A percentile compares a stretch with the other conserved stretches of the same genome.
Evolutionary conservation across 2,329 filamentous ascomycete genomes (phyloP).

Genomic region (Xylaria sp.): DNA sequence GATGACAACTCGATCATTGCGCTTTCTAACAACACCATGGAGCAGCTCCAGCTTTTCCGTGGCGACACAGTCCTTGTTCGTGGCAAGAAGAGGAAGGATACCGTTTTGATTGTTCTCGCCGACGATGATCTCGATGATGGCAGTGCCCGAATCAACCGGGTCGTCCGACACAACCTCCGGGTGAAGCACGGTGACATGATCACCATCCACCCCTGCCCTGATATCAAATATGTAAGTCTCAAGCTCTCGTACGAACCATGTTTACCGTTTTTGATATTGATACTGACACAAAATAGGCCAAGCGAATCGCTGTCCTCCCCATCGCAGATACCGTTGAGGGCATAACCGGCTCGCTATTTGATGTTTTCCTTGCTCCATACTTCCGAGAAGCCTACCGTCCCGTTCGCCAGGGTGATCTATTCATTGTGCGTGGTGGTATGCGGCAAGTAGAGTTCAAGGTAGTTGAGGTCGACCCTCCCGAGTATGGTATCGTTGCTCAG

Average conservation of each 20-base stretch:
- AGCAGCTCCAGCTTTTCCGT: constrained; percentile 96
- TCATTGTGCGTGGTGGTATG: constrained; percentile 98
- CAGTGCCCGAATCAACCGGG: constrained; percentile 96
- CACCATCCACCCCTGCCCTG: constrained; percentile 95
- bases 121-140: constrained; percentile 99
- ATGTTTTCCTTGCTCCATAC: constrained; percentile 98
- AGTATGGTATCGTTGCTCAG: constrained; percentile 98
- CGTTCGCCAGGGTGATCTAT: constrained; percentile 95
- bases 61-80: constrained; percentile 98
- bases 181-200: constrained; percentile 99
- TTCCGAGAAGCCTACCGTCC: constrained; percentile 99
- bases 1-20: constrained; percentile 99
- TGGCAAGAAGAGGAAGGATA: constrained; percentile 99
- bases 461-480: constrained; percentile 96
- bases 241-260: constrained; percentile 1
- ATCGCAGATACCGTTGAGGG: constrained; percentile 99
- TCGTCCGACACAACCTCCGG: constrained; percentile 96
- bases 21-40: constrained; percentile 98
- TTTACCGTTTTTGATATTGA: not conserved
- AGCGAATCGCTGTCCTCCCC: constrained; percentile 97
- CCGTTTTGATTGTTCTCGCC: constrained; percentile 94
- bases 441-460: constrained; percentile 99
- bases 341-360: constrained; percentile 96
- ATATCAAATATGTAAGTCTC: constrained; percentile 98
- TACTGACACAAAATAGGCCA: constrained; percentile 71